These are phyloP conservation scores for Cocos nucifera DNA, from an alignment of 176 grass and related monocot genomes.

Conservation along the genomic window DNA sequence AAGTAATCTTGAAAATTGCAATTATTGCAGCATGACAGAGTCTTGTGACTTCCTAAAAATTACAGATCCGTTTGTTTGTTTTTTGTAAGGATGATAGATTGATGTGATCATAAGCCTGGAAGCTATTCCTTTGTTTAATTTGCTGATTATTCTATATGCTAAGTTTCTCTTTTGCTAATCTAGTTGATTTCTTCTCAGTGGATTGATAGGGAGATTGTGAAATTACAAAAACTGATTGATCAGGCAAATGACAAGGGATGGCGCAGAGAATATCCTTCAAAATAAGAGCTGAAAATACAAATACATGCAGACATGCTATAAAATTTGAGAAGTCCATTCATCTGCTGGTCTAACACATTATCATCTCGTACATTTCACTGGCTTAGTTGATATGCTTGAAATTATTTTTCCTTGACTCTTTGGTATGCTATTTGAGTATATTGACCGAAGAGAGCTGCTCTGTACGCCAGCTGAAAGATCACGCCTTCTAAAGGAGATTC, in stretches of 20 bases:
- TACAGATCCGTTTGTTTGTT: background rate
- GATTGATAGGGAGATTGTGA: slow-evolving; percentile 58
- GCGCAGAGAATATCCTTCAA: slow-evolving; percentile 71
- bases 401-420: slow-evolving; percentile 46
- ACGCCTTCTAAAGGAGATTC: slow-evolving; percentile 50
- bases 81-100: background rate
- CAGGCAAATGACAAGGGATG: slow-evolving; percentile 53
- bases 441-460: slow-evolving; percentile 39
- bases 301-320: background rate
- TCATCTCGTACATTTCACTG: too few species aligned
- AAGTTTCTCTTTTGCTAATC: background rate
- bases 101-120: too few species aligned
- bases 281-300: too few species aligned
- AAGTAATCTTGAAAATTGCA: too few species aligned
- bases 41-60: too few species aligned
- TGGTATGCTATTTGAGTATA: slow-evolving; percentile 43
- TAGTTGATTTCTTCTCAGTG: slow-evolving; percentile 49
- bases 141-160: background rate
- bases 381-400: slow-evolving; percentile 1
- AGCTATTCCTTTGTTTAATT: background rate
- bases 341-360: too few species aligned
- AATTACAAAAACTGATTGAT: slow-evolving; percentile 42
- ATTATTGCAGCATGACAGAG: too few species aligned
- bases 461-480: slow-evolving; percentile 50
- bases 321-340: background rate